These are phyloP conservation scores for Kluyveromyces sp. DNA, from an alignment of 1,139 yeast species.

Conservation along the genomic window DNA sequence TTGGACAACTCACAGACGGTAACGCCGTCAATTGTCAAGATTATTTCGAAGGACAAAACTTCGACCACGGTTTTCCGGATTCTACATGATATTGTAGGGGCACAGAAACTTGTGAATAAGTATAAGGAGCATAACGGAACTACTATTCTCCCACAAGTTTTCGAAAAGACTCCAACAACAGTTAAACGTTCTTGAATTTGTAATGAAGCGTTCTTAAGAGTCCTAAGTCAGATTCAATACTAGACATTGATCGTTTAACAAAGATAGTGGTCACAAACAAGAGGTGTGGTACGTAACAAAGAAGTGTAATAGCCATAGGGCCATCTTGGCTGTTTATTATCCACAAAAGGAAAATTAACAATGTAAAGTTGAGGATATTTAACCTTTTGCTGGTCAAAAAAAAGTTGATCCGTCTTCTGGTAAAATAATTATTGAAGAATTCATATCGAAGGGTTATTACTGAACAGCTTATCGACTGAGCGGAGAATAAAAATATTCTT, in stretches of 20 bases:
- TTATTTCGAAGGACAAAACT: slow-evolving; percentile 19
- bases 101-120: background rate
- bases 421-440: slow-evolving; percentile 15
- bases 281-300: slow-evolving; percentile 22
- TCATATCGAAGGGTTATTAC: slow-evolving; percentile 23
- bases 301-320: slow-evolving; percentile 4
- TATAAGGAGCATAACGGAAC: background rate
- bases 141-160: background rate
- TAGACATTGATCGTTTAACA: slow-evolving; percentile 18
- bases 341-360: slow-evolving; percentile 22
- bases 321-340: slow-evolving; percentile 4
- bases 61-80: slow-evolving; percentile 18
- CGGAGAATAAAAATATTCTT: slow-evolving; percentile 14
- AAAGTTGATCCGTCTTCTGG: slow-evolving; percentile 10
- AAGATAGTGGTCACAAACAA: slow-evolving; percentile 17
- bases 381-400: slow-evolving; percentile 15
- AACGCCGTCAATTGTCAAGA: slow-evolving; percentile 16
- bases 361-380: slow-evolving; percentile 16
- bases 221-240: slow-evolving; percentile 19
- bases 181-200: slow-evolving; percentile 26
- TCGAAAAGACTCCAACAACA: background rate
- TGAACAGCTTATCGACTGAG: slow-evolving; percentile 24
- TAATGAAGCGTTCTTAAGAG: slow-evolving; percentile 21
- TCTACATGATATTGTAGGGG: slow-evolving; percentile 1
- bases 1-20: slow-evolving; percentile 16